phyloP scores from a whole-genome alignment of 495 filamentous ascomycete species.

The Neurospora intermedia region DNA sequence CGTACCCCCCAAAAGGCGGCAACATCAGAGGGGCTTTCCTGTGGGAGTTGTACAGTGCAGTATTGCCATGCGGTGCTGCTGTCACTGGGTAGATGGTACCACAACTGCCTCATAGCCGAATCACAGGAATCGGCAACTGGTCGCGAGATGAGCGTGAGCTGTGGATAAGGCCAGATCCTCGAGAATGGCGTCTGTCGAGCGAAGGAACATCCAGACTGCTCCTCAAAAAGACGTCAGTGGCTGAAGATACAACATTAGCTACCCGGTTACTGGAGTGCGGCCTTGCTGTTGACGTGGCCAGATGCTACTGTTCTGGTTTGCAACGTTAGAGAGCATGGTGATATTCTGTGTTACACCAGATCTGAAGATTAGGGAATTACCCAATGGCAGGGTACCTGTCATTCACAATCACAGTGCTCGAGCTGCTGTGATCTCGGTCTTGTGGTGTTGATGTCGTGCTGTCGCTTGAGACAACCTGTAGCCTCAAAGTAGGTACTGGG shows the following conservation, averaged over 20 bases:
- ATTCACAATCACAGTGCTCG: neutral
- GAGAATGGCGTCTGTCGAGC: neutral
- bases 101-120: neutral
- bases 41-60: neutral
- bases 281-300: neutral
- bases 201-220: neutral
- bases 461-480: neutral
- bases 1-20: neutral
- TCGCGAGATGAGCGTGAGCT: neutral
- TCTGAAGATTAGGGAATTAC: neutral
- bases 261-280: neutral
- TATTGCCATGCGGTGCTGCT: neutral
- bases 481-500: neutral
- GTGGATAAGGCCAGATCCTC: neutral
- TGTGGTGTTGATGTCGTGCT: neutral
- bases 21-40: neutral
- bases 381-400: neutral
- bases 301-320: neutral
- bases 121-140: neutral
- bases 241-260: neutral
- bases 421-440: neutral
- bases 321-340: neutral
- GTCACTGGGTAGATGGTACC: neutral
- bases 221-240: neutral
- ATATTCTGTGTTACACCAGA: neutral